Percentiles rank a stretch among this genome's conserved stretches.
Conservation (phyloP, 2,329 filamentous ascomycete species). For the Fusarium sarcochroum region DNA sequence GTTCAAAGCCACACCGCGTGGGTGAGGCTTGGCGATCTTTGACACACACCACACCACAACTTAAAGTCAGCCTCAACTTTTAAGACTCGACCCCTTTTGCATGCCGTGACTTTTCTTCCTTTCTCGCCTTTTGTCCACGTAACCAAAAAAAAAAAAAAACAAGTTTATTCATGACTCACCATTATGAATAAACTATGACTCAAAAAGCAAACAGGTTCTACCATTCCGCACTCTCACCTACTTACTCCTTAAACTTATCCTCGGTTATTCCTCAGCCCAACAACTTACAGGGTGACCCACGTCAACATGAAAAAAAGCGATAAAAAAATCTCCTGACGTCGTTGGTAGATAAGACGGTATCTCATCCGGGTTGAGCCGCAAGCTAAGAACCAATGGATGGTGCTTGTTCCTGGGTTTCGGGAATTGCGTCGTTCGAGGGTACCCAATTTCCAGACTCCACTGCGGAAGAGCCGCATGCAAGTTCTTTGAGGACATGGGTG, state of each 20-base stretch:
- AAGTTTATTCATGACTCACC: conserved; percentile 1
- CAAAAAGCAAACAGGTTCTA: background rate
- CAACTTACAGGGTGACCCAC: conserved; percentile 17
- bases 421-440: conserved; percentile 38
- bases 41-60: conserved; percentile 11
- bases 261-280: conserved; percentile 41
- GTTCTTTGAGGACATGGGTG: conserved; percentile 1
- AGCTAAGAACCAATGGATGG: conserved; percentile 31
- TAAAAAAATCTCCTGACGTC: conserved; percentile 41
- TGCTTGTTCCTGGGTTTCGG: conserved; percentile 29
- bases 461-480: conserved; percentile 45
- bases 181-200: background rate
- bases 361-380: conserved; percentile 38
- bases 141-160: background rate
- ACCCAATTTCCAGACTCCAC: conserved; percentile 44
- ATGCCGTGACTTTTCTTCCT: background rate
- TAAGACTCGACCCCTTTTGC: background rate
- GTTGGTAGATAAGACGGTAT: conserved; percentile 13
- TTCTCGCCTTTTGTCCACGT: background rate
- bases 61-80: conserved; percentile 24
- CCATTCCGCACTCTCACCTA: background rate
- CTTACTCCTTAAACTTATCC: conserved; percentile 39
- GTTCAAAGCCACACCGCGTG: background rate
- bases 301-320: conserved; percentile 10
- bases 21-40: conserved; percentile 31